Evolutionary conservation across 2,329 filamentous ascomycete genomes (phyloP).

Genomic region (Beauveria pseudobassiana): DNA sequence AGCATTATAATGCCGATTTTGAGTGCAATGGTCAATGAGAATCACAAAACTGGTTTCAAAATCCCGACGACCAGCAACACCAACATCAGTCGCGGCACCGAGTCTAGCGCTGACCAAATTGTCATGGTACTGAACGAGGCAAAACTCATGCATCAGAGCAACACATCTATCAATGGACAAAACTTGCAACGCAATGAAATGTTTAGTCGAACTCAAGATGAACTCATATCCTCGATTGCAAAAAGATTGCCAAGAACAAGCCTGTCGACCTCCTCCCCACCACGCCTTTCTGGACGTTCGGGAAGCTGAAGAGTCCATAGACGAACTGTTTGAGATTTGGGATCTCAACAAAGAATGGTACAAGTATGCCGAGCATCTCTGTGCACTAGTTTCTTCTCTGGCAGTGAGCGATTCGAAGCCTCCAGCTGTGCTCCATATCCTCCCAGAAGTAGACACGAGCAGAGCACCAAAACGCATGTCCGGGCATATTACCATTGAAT

Average conservation of each 20-base stretch:
- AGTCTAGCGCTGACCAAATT: not conserved
- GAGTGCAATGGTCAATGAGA: accelerated
- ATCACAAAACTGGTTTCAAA: accelerated
- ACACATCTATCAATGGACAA: no score
- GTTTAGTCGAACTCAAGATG: no score
- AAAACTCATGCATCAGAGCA: not conserved
- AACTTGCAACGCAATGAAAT: no score
- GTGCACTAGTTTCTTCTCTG: not conserved
- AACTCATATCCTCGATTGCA: no score
- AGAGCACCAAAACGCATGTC: not conserved
- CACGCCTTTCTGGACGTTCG: no score
- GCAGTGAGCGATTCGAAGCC: not conserved
- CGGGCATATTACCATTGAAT: not conserved
- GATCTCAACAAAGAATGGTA: not conserved
- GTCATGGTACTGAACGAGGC: not conserved
- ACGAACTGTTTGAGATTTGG: no score
- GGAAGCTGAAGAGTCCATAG: no score
- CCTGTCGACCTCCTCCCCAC: no score
- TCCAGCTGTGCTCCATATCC: not conserved
- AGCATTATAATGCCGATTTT: not conserved
- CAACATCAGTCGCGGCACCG: not conserved
- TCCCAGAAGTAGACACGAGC: not conserved
- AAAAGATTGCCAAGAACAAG: not conserved
- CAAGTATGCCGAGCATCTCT: not conserved
- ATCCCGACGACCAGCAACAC: not conserved